Evolutionary conservation across 2,329 filamentous ascomycete species (phyloP).

Genomic region (Camptophora hylomeconis): DNA sequence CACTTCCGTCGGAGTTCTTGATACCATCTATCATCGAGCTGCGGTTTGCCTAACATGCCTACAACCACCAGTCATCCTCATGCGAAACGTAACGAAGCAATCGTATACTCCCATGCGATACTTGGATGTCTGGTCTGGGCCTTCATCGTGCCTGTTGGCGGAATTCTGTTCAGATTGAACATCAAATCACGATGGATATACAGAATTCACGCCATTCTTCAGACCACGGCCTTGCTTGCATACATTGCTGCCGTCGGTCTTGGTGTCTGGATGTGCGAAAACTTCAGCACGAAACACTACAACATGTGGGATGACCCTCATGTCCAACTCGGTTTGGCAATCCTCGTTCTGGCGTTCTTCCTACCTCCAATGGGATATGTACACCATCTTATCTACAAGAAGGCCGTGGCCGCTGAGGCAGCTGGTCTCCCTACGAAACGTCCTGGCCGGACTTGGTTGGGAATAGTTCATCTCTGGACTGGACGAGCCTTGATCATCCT

Average conservation of each 20-base stretch:
- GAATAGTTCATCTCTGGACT: slow-evolving; percentile 39
- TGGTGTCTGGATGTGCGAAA: slow-evolving; percentile 20
- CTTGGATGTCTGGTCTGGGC: slow-evolving; percentile 20
- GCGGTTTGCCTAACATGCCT: no score
- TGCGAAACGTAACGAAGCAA: slow-evolving; percentile 6
- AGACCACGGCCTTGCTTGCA: slow-evolving; percentile 18
- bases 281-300: slow-evolving; percentile 11
- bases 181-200: slow-evolving; percentile 10
- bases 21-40: no score
- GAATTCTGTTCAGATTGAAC: slow-evolving; percentile 3
- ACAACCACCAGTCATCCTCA: no score
- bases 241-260: slow-evolving; percentile 20
- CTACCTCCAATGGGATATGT: slow-evolving; percentile 20
- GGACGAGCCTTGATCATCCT: slow-evolving; percentile 38
- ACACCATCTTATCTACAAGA: slow-evolving; percentile 19
- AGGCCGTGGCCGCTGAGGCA: slow-evolving; percentile 6
- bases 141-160: slow-evolving; percentile 13
- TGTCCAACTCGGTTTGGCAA: slow-evolving; percentile 19
- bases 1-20: no score
- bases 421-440: slow-evolving; percentile 8
- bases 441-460: slow-evolving; percentile 12
- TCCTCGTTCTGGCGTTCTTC: slow-evolving; percentile 19
- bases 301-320: slow-evolving; percentile 18
- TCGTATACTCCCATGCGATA: slow-evolving; percentile 18
- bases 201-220: slow-evolving; percentile 18